A percentile compares a stretch with the other conserved stretches of the same genome.
Conservation (phyloP, 495 filamentous ascomycete genomes). For the Neurospora sp. region DNA sequence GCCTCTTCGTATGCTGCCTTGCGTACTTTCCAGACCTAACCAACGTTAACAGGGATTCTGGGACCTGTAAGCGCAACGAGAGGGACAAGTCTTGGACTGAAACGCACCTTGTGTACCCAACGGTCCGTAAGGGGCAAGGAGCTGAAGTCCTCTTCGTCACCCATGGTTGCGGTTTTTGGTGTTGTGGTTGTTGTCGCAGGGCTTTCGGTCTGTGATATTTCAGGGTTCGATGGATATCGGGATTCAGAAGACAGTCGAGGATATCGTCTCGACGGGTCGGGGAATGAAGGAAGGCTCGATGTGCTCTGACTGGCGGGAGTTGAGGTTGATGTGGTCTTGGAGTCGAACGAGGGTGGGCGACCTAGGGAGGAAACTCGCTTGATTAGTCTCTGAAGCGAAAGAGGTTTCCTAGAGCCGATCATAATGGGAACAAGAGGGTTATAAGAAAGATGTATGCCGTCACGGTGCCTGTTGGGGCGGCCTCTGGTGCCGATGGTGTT, state of each 20-base stretch:
- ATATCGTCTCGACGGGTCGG: constrained; percentile 1
- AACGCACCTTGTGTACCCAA: constrained; percentile 74
- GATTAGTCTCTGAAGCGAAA: constrained; percentile 19
- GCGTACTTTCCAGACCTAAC: constrained; percentile 88
- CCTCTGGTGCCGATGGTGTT: neutral
- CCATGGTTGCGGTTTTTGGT: constrained; percentile 37
- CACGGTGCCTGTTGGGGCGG: neutral
- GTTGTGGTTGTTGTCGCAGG: neutral
- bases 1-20: constrained; percentile 94
- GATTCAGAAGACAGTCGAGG: neutral
- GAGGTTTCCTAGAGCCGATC: constrained; percentile 4
- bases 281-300: neutral
- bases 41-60: constrained; percentile 1
- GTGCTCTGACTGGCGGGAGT: constrained; percentile 1
- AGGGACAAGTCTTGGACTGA: neutral
- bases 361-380: constrained; percentile 10
- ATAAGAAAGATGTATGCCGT: neutral
- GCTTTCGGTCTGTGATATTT: neutral
- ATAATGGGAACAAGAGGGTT: constrained; percentile 5
- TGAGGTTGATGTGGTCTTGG: neutral
- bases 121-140: constrained; percentile 71
- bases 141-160: constrained; percentile 77
- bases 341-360: constrained; percentile 3
- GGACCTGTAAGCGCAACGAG: neutral
- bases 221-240: neutral